A percentile compares a stretch with the other conserved stretches of the same genome.
Conservation (phyloP, 768 basidiomycete species). For the Tephrocybe sp. region DNA sequence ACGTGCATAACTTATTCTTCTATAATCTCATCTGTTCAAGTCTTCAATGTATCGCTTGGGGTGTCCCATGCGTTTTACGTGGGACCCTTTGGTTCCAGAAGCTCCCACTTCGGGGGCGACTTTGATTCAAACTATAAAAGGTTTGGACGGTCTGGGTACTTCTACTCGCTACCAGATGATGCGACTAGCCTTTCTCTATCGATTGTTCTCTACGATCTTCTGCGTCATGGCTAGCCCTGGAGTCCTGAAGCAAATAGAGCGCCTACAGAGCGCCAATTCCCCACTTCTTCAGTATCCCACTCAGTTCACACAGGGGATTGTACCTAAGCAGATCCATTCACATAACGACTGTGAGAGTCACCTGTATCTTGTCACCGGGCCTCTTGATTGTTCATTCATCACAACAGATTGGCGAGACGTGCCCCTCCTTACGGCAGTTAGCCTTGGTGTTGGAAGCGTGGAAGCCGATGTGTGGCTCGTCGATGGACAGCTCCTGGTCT, state of each 20-base stretch:
- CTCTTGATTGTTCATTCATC: not conserved
- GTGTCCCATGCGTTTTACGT: not conserved
- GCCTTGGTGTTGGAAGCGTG: conserved; percentile 49
- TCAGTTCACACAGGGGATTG: conserved; percentile 45
- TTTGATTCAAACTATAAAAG: not conserved
- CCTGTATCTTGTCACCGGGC: not conserved
- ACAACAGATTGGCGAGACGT: conserved; percentile 51
- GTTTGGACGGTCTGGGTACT: not conserved
- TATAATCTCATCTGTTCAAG: conserved; percentile 4
- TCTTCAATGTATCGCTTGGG: not conserved
- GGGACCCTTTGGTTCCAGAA: not conserved
- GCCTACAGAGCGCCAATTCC: conserved; percentile 35
- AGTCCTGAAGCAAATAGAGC: conserved; percentile 15
- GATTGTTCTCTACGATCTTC: conserved; percentile 1
- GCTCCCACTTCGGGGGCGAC: not conserved
- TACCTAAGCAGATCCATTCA: conserved; percentile 51
- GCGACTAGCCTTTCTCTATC: conserved; percentile 5
- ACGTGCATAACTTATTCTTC: not conserved
- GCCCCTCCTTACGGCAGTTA: conserved; percentile 47
- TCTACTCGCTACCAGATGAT: conserved; percentile 2
- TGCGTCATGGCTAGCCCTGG: conserved; percentile 10
- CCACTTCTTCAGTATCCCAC: conserved; percentile 43
- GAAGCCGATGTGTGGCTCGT: conserved; percentile 55
- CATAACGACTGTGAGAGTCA: conserved; percentile 53
- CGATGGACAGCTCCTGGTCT: conserved; percentile 42